Base-by-base conservation (phyloP, 2,329 filamentous ascomycete genomes). In the Leptosphaerulina australis region DNA sequence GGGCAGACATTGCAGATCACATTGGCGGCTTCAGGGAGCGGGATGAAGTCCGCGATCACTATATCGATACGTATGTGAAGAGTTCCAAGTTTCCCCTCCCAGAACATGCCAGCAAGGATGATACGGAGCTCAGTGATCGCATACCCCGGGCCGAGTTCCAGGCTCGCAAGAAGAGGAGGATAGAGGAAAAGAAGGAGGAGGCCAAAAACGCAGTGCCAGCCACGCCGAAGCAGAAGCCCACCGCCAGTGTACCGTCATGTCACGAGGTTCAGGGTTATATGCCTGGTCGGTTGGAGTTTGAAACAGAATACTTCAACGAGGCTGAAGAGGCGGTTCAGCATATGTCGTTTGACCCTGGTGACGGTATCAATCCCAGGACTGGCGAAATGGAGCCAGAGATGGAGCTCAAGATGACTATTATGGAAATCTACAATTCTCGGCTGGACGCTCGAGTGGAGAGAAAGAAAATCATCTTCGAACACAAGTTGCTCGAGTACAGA, bases 221-320 rank as follows among this genome's bases (percentile, higher is more conserved):
- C 28, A 89, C 90, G 18, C 91, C 93, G 1, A 96, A 97, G 74
- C 92, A 93, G 63, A 97, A 97, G 69, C 94, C 94, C 0, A 97
- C 93, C 0, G 92, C 92, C 7, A 96, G 90, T 77, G 91, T 97
- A 2, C 94, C 94, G 0, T 88, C 91, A 25, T 99, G 94, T 72
- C 94, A 99, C 77, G 94, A 99, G 74, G 94, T 99, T 28, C 91
- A 97, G 74, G 94, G 94, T 3, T 99, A 96, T 72, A 99, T 99
- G 94, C 94, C 94, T 3, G 94, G 94, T 34, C 91, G 94, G 30
- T 76, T 99, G 58, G 94, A 99, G 68, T 99, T 99, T 58, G 94
- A 99, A 79, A 97, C 90, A 0, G 94, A 99, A 66, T 94, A 96
- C 69, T 90, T 93, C 67, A 99, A 99, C 66, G 94, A 99, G 66